Conservation (phyloP, 2,329 filamentous ascomycete species). For the Scopulariopsis brevicaulis region DNA sequence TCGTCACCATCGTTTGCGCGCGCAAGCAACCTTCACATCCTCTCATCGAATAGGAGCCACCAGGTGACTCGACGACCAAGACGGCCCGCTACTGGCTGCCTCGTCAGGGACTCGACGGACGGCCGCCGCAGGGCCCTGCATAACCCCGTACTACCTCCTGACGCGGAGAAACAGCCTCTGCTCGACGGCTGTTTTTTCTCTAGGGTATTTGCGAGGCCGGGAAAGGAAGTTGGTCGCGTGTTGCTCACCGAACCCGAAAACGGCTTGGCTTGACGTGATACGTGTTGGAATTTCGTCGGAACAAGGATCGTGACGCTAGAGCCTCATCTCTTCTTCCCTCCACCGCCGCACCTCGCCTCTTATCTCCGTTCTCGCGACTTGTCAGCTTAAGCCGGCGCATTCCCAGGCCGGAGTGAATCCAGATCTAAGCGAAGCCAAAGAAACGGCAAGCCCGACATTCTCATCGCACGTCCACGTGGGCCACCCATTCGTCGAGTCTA, state of each 20-base stretch:
- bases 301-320: neutral
- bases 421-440: too few relatives aligned
- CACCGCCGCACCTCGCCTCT: neutral
- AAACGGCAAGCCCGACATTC: neutral
- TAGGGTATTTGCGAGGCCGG: slow-evolving; percentile 1
- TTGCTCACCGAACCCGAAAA: neutral
- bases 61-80: too few relatives aligned
- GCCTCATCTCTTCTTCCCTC: neutral
- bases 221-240: slow-evolving; percentile 28
- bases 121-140: neutral
- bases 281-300: neutral
- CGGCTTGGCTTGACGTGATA: neutral
- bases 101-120: too few relatives aligned
- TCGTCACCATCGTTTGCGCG: too few relatives aligned
- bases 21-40: too few relatives aligned
- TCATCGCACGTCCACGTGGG: neutral
- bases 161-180: neutral
- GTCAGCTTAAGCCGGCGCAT: neutral
- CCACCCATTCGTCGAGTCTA: neutral
- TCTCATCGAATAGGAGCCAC: too few relatives aligned
- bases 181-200: neutral
- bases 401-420: neutral
- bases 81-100: too few relatives aligned
- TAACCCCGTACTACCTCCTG: neutral
- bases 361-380: neutral